Base-by-base conservation (phyloP, 495 filamentous ascomycete species). In the Astrothelium subdiscretum region DNA sequence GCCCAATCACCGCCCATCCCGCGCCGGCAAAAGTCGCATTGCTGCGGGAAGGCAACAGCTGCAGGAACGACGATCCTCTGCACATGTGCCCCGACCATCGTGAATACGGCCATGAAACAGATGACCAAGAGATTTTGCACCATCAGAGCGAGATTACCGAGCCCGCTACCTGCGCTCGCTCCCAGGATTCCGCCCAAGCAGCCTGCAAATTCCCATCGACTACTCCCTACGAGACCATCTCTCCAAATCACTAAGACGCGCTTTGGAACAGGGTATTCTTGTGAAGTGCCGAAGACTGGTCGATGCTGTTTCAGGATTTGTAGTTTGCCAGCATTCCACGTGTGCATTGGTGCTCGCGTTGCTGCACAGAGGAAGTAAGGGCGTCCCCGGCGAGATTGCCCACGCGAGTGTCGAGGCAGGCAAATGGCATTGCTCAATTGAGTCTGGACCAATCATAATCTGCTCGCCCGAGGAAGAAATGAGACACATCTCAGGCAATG, bases 11-110 rank as follows among this genome's bases (percentile, higher is more conserved):
- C n/a, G 31, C 5, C 48, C 22, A 10, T 54, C 48, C 48, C 48
- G 48, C 48, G 11, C 20, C 48, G 48, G 48, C 48, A 54, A 54
- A 54, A 54, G 8, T 54, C 48, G 48, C 48, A 59, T 64, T 48
- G 61, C 44, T 62, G 64, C 65, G 65, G 65, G 62, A 67, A 59
- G 62, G 24, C 60, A 60, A 38, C 54, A 66, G 61, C 64, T 69
- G 68, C 68, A 69, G 68, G 68, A 69, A 69, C 68, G 48, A 54
- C 24, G 48, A 54, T 54, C 48, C 22, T 29, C 48, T 29, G 48
- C 48, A 54, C 48, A 54, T 54, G 48, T 29, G 48, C 48, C 4
- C 48, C 48, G 24, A 54, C 24, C 8, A 26, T 26, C 20, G 35
- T 15, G 15, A 38, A 8, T 11, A 5, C 48, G 20, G 6, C 48